A percentile compares a stretch with the other conserved stretches of the same genome.
phyloP scores from a whole-genome alignment of 2,329 filamentous ascomycete genomes.

The Mollisiaceae sp. region DNA sequence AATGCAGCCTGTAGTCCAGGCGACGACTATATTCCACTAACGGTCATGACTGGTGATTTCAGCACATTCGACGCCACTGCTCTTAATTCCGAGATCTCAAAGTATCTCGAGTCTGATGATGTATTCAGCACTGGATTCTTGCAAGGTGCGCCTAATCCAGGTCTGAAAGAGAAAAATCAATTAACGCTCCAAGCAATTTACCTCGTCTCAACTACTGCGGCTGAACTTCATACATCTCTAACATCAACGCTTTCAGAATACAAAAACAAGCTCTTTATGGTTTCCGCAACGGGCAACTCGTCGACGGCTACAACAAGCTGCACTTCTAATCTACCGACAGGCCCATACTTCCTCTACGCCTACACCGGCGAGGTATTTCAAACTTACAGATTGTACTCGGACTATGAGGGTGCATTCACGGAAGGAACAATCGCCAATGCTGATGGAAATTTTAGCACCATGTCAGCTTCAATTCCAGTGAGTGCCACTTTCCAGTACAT shows the following conservation, averaged over 20 bases:
- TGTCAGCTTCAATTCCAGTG: constrained; percentile 9
- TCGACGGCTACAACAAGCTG: constrained; percentile 1
- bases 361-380: constrained; percentile 30
- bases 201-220: constrained; percentile 1
- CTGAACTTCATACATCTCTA: background rate
- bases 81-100: background rate
- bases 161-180: background rate
- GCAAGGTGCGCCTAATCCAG: background rate
- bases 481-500: background rate
- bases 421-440: constrained; percentile 41
- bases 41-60: constrained; percentile 5
- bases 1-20: background rate
- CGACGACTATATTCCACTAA: constrained; percentile 6
- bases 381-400: constrained; percentile 53
- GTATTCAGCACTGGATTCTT: constrained; percentile 10
- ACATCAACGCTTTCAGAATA: background rate
- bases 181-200: constrained; percentile 4
- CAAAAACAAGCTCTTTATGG: constrained; percentile 7
- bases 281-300: background rate
- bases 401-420: constrained; percentile 52
- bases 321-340: constrained; percentile 43
- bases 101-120: background rate
- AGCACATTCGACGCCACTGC: background rate
- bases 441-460: constrained; percentile 10
- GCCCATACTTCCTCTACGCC: constrained; percentile 51